phyloP scores from a whole-genome alignment of 441 rosid genomes.

The Croton laevigatus region DNA sequence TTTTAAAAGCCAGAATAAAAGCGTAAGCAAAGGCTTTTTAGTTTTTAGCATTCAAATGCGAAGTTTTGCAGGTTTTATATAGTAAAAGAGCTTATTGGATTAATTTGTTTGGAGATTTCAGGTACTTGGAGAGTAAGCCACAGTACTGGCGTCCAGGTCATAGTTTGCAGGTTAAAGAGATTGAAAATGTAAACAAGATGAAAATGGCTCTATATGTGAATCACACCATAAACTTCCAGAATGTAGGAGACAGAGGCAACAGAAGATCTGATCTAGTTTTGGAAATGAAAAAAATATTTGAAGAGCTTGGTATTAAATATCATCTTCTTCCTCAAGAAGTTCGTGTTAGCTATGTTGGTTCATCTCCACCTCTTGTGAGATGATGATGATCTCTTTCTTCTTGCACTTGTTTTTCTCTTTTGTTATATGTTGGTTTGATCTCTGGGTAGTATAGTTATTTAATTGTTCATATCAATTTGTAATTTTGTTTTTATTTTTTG shows the following conservation, averaged over 20 bases:
- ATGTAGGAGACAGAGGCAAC: slow-evolving; percentile 36
- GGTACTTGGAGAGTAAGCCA: slow-evolving; percentile 52
- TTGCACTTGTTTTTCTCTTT: not conserved
- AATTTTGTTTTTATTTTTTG: too few species aligned
- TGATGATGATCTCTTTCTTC: slow-evolving; percentile 16
- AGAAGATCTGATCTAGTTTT: slow-evolving; percentile 45
- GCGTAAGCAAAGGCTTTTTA: slow-evolving; percentile 24
- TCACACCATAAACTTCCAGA: slow-evolving; percentile 54
- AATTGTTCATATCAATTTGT: not conserved
- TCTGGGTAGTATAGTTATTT: not conserved
- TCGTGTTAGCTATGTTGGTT: slow-evolving; percentile 29
- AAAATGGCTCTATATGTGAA: slow-evolving; percentile 36
- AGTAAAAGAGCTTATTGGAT: not conserved
- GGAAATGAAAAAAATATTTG: slow-evolving; percentile 45
- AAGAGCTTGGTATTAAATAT: slow-evolving; percentile 40
- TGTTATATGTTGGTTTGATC: not conserved
- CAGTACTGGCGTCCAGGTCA: slow-evolving; percentile 43
- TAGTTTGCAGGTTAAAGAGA: slow-evolving; percentile 39
- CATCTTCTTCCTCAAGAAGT: slow-evolving; percentile 49
- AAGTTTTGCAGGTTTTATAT: too few species aligned
- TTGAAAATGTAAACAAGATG: slow-evolving; percentile 51
- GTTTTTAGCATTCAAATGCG: too few species aligned
- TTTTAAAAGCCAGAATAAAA: slow-evolving; percentile 39
- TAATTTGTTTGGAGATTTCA: slow-evolving; percentile 19
- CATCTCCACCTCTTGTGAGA: slow-evolving; percentile 25